These are phyloP conservation scores for Thraustochytrium striatum DNA, from an alignment of 352 stramenopile species.

Conservation along the genomic window DNA sequence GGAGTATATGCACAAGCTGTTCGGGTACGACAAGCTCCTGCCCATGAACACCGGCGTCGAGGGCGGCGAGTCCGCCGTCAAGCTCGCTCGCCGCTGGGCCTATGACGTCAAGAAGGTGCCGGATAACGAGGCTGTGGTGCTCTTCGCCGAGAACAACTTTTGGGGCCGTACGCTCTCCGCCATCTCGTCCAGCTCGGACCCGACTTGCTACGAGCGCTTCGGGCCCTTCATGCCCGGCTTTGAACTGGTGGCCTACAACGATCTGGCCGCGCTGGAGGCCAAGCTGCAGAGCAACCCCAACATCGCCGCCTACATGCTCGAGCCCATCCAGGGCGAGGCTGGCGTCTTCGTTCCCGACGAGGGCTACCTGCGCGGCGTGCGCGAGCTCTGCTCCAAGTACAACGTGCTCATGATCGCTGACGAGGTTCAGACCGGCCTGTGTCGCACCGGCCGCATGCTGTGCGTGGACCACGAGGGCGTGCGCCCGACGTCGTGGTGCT, in stretches of 20 bases:
- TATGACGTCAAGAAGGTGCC: slow-evolving; percentile 95
- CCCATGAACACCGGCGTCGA: slow-evolving; percentile 99
- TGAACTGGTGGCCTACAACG: slow-evolving; percentile 82
- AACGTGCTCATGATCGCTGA: slow-evolving; percentile 98
- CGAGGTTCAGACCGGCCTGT: slow-evolving; percentile 95
- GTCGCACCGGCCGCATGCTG: slow-evolving; percentile 91
- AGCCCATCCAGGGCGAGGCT: slow-evolving; percentile 98
- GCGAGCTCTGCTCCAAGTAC: slow-evolving; percentile 89
- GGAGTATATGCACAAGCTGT: slow-evolving; percentile 92
- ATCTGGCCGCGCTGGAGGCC: slow-evolving; percentile 76
- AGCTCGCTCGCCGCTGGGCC: slow-evolving; percentile 88
- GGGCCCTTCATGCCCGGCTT: slow-evolving; percentile 98
- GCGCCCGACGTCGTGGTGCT: slow-evolving; percentile 95
- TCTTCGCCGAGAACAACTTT: slow-evolving; percentile 98
- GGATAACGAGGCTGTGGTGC: slow-evolving; percentile 76
- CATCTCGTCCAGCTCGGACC: slow-evolving; percentile 88
- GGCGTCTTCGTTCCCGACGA: slow-evolving; percentile 94
- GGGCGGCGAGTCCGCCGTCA: slow-evolving; percentile 95
- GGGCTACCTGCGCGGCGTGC: slow-evolving; percentile 82
- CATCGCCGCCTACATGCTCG: slow-evolving; percentile 97
- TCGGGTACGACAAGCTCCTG: slow-evolving; percentile 94
- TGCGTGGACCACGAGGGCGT: slow-evolving; percentile 90
- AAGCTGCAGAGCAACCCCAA: slow-evolving; percentile 73
- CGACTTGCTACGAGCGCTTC: slow-evolving; percentile 73
- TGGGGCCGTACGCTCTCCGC: slow-evolving; percentile 96